Conservation (phyloP, 306 rosid species). For the Inga oerstediana region DNA sequence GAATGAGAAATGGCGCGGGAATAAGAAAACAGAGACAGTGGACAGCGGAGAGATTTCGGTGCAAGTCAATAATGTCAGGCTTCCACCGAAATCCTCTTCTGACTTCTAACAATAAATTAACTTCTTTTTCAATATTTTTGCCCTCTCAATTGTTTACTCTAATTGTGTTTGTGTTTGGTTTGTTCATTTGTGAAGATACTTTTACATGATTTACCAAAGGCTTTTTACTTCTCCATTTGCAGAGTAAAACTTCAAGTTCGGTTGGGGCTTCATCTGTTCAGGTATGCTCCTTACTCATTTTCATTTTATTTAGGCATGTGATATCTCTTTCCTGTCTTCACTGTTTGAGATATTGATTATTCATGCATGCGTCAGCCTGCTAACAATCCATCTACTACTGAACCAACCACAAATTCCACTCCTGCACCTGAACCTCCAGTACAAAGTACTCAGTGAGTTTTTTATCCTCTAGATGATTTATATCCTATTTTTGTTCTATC, state of each 20-base stretch:
- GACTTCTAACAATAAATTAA: no score
- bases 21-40: no score
- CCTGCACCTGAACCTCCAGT: constrained; percentile 35
- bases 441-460: constrained; percentile 62
- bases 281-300: constrained; percentile 49
- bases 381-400: constrained; percentile 53
- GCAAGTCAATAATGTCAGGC: no score
- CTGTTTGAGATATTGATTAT: constrained; percentile 30
- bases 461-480: constrained; percentile 2
- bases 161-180: background rate
- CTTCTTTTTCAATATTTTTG: background rate
- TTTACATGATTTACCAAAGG: background rate
- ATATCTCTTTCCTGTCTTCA: constrained; percentile 9
- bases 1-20: no score
- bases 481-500: background rate
- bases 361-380: constrained; percentile 56
- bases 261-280: constrained; percentile 73
- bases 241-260: constrained; percentile 73
- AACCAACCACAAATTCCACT: constrained; percentile 48
- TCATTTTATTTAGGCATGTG: constrained; percentile 24
- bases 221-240: constrained; percentile 33
- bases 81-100: no score
- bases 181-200: background rate
- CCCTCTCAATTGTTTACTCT: background rate
- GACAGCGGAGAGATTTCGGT: no score